Percentiles rank a stretch among this genome's conserved stretches.
These are phyloP conservation scores for Aquanectria penicillioides DNA, from an alignment of 2,329 filamentous ascomycete genomes.

Conservation along the genomic window DNA sequence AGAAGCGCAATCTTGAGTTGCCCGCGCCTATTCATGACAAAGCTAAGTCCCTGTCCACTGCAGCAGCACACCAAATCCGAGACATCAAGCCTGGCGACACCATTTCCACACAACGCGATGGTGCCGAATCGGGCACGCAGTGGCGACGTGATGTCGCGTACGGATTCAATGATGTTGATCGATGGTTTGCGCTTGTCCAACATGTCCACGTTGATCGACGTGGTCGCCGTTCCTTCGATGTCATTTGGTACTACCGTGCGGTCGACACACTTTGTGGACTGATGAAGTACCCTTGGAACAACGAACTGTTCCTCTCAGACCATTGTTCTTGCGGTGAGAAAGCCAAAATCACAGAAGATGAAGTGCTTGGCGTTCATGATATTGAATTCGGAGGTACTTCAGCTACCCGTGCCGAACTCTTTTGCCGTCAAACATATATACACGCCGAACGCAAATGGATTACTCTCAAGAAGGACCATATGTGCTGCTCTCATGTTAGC, in stretches of 20 bases:
- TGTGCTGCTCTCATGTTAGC: constrained; percentile 58
- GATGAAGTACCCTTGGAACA: constrained; percentile 73
- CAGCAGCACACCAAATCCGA: constrained; percentile 36
- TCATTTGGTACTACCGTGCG: constrained; percentile 80
- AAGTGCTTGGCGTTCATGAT: constrained; percentile 66
- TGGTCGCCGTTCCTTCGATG: constrained; percentile 61
- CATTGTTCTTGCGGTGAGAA: constrained; percentile 74
- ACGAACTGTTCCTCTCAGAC: constrained; percentile 81
- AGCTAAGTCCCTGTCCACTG: constrained; percentile 34
- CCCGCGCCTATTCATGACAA: constrained; percentile 34
- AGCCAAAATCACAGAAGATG: constrained; percentile 58
- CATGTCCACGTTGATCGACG: constrained; percentile 52
- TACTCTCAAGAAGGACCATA: constrained; percentile 64
- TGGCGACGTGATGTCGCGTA: constrained; percentile 65
- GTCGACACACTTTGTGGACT: constrained; percentile 75
- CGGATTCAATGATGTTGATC: constrained; percentile 55
- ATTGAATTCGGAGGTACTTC: constrained; percentile 68
- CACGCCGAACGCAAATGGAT: constrained; percentile 69
- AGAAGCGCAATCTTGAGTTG: constrained; percentile 41
- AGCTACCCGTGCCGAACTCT: constrained; percentile 61
- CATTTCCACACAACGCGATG: constrained; percentile 59
- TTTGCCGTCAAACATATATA: constrained; percentile 77
- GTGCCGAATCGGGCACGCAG: constrained; percentile 56
- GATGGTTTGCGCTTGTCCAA: constrained; percentile 79
- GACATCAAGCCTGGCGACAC: constrained; percentile 57